phyloP scores from a whole-genome alignment of 345 rosid genomes.

The Pugionium cornutum region DNA sequence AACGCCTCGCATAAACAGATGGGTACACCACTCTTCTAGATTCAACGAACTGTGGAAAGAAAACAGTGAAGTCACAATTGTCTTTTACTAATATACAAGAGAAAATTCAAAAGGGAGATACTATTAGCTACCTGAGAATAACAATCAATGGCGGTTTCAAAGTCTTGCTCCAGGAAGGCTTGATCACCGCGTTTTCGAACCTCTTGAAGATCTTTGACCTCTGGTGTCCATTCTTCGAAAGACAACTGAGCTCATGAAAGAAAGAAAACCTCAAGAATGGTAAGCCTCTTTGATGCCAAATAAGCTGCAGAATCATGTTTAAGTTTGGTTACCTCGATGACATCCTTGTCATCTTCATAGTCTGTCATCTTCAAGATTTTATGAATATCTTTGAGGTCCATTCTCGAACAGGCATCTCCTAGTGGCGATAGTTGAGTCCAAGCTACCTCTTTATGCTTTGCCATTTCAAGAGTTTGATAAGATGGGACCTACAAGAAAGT shows the following conservation, averaged over 20 bases:
- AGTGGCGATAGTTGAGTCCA: constrained; percentile 61
- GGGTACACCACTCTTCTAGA: constrained; percentile 67
- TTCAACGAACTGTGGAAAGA: constrained; percentile 59
- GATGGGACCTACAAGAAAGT: constrained; percentile 63
- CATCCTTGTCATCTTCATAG: constrained; percentile 84
- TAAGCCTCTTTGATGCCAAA: constrained; percentile 21
- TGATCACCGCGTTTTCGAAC: constrained; percentile 80
- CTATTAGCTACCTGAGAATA: constrained; percentile 71
- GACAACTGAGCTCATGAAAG: constrained; percentile 49
- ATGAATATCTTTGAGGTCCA: constrained; percentile 87
- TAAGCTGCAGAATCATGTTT: not conserved
- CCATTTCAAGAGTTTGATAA: constrained; percentile 59
- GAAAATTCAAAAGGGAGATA: not conserved
- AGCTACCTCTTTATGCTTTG: constrained; percentile 54
- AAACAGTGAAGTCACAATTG: not conserved
- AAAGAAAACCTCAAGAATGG: not conserved
- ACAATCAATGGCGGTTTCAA: constrained; percentile 76
- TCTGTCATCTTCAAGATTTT: constrained; percentile 66
- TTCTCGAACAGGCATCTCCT: constrained; percentile 85
- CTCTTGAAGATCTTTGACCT: constrained; percentile 75
- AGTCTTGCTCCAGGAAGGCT: constrained; percentile 83
- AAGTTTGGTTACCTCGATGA: constrained; percentile 57
- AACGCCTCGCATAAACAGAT: constrained; percentile 84
- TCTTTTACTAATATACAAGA: not conserved
- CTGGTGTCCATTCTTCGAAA: constrained; percentile 93